Percentiles rank a stretch among this genome's conserved stretches.
Conservation (phyloP, 345 rosid genomes). For the Eucalyptus erythrocorys region DNA sequence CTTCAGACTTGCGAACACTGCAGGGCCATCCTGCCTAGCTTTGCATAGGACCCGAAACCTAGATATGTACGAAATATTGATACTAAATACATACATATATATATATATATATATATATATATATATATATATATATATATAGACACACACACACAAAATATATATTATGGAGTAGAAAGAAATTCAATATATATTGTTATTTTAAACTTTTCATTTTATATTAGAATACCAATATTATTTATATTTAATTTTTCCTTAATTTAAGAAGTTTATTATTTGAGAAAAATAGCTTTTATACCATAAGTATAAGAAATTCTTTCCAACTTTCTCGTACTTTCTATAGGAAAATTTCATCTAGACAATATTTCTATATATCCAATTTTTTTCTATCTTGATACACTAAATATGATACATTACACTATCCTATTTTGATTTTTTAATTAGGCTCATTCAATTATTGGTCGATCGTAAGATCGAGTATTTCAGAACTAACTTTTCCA, state of each 20-base stretch:
- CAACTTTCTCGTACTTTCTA: fast-evolving
- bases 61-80: too few species aligned
- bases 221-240: too few species aligned
- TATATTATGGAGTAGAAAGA: too few species aligned
- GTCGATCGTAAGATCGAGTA: background rate
- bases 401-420: fast-evolving
- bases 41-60: background rate
- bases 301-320: too few species aligned
- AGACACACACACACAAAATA: too few species aligned
- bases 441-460: background rate
- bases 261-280: background rate
- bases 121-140: too few species aligned
- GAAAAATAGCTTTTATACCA: background rate
- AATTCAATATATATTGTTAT: too few species aligned
- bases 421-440: background rate
- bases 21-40: background rate
- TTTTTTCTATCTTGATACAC: background rate
- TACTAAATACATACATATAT: too few species aligned
- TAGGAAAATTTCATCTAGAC: background rate
- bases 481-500: constrained; percentile 49
- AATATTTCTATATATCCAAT: too few species aligned
- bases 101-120: too few species aligned
- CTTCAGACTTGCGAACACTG: background rate
- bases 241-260: background rate
- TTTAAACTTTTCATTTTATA: too few species aligned